phyloP scores from a whole-genome alignment of 371 early-diverging fungal genomes.

The Sanchytrium tribonematis region DNA sequence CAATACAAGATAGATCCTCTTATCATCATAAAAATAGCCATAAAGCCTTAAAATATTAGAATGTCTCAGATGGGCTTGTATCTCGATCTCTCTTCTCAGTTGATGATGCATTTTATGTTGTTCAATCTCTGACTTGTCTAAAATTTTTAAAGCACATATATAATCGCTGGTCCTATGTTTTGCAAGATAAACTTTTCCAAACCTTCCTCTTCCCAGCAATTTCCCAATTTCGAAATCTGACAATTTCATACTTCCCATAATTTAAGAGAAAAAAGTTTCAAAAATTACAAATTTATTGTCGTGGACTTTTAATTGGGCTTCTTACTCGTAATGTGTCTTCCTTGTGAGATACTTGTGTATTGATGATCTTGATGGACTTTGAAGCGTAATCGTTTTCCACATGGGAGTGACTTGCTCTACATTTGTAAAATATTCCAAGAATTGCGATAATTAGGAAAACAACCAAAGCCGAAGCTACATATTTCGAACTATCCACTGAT shows the following conservation, averaged over 20 bases:
- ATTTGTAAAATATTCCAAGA: too few species aligned
- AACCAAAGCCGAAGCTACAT: too few species aligned
- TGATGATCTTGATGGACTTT: not conserved
- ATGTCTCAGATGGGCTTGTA: conserved; percentile 76
- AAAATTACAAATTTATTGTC: not conserved
- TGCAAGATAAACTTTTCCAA: conserved; percentile 90
- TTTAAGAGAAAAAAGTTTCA: not conserved
- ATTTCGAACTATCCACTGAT: too few species aligned
- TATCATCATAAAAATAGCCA: conserved; percentile 87
- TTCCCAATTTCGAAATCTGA: conserved; percentile 88
- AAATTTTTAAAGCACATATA: conserved; percentile 73
- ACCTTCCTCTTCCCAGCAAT: conserved; percentile 79
- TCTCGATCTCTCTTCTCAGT: conserved; percentile 82
- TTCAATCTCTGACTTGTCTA: conserved; percentile 53
- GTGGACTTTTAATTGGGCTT: not conserved
- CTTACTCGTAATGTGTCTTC: not conserved
- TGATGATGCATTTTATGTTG: conserved; percentile 48
- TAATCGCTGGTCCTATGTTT: conserved; percentile 52
- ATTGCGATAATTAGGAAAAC: too few species aligned
- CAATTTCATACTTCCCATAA: conserved; percentile 10
- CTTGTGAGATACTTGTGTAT: not conserved
- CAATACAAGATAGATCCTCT: conserved; percentile 67
- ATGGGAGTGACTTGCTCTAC: too few species aligned
- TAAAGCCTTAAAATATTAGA: conserved; percentile 74
- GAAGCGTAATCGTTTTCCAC: not conserved